Base-by-base conservation (phyloP, 495 filamentous ascomycete species). In the Cryomyces antarcticus region DNA sequence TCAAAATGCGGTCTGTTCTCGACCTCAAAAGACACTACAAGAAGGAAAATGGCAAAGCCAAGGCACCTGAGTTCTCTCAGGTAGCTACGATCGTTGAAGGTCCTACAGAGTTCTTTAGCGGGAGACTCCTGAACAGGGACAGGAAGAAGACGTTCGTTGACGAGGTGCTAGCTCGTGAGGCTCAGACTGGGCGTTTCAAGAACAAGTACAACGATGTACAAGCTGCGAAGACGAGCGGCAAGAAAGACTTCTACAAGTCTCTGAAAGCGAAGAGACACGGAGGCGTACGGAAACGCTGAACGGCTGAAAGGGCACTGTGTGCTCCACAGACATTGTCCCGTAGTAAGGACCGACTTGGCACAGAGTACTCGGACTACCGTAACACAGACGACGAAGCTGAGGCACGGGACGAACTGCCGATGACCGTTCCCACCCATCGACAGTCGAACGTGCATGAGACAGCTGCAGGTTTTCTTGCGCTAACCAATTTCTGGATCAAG, bases 11-110 rank as follows among this genome's bases (percentile, higher is more conserved):
- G 47, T 76, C 76, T 42, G 82, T 93, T 6, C 67, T 93, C 4
- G 89, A 94, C 46, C 75, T 85, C 5, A 86, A 96, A 54, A 70
- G 86, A 42, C 79, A 84, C 53, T 95, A 95, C 68, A 89, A 87
- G 54, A 94, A 93, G 58, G 75, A 82, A 37, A 75, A 69, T 43
- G 66, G 67, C 29, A 80, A 78, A 60, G 59, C 64, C 41, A 57
- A 69, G 36, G 56, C 77, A 3, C 89, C 89, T 5, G 69, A 85
- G 45, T 95, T 77, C 56, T 87, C 78, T 28, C 82, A 92, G 49
- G 75, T 94, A 24, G 89, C 89, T 38, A 92, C 80, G 3, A 75
- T 96, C 41, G 71, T 94, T 31, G 75, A 93, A 50, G 88, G 87
- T 0, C 82, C 86, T 13, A 85, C 83, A 0, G 89, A 97, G 50